phyloP scores from a whole-genome alignment of 768 basidiomycete genomes.

The Daedaleopsis sinensis region DNA sequence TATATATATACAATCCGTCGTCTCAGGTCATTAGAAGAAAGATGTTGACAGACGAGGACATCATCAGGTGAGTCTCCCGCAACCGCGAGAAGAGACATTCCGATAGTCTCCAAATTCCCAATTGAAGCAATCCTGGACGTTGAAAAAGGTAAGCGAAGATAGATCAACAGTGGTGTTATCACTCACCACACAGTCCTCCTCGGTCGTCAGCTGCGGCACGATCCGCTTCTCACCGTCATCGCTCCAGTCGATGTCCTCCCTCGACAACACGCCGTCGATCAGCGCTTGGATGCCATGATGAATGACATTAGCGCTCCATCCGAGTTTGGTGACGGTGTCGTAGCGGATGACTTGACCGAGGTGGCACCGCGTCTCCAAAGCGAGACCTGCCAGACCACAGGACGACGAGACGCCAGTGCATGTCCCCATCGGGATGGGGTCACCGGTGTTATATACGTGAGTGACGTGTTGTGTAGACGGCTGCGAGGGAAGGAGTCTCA shows the following conservation, averaged over 20 bases:
- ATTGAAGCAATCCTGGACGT: slow-evolving; percentile 64
- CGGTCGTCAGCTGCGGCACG: slow-evolving; percentile 54
- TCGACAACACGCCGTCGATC: slow-evolving; percentile 64
- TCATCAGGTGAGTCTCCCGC: neutral
- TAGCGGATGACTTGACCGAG: slow-evolving; percentile 81
- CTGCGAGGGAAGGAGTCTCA: slow-evolving; percentile 35
- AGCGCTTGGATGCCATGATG: slow-evolving; percentile 74
- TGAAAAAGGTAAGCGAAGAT: neutral
- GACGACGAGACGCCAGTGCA: slow-evolving; percentile 77
- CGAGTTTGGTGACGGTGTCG: slow-evolving; percentile 81
- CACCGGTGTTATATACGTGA: slow-evolving; percentile 91
- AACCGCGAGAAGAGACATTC: slow-evolving; percentile 14
- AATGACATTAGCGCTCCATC: slow-evolving; percentile 77
- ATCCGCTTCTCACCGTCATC: slow-evolving; percentile 30
- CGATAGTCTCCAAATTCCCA: slow-evolving; percentile 65
- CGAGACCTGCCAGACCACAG: slow-evolving; percentile 86
- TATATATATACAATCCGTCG: too few species aligned
- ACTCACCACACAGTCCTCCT: slow-evolving; percentile 67
- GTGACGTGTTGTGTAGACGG: slow-evolving; percentile 77
- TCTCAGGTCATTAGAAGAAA: too few species aligned
- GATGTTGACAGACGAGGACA: neutral
- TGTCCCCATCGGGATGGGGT: slow-evolving; percentile 87
- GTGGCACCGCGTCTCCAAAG: slow-evolving; percentile 86
- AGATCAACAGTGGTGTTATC: neutral
- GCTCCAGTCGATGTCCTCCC: slow-evolving; percentile 36